Percentiles rank a stretch among this genome's conserved stretches.
phyloP scores from a whole-genome alignment of 441 rosid genomes.

The Adansonia grandidieri region DNA sequence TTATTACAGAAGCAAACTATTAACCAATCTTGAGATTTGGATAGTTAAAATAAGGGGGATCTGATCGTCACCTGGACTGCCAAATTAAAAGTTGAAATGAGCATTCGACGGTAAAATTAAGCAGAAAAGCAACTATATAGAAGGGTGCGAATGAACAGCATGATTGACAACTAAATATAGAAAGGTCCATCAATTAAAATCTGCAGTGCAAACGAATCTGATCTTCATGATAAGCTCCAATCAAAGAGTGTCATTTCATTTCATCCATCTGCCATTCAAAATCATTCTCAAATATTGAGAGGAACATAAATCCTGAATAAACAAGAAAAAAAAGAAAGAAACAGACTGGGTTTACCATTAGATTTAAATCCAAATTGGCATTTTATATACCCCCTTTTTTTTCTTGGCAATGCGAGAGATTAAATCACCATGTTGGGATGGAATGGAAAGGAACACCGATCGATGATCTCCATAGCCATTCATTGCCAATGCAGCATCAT shows the following conservation, averaged over 20 bases:
- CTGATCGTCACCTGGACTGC: neutral
- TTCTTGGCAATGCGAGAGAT: neutral
- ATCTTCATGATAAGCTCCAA: neutral
- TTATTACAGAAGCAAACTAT: neutral
- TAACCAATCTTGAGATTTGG: neutral
- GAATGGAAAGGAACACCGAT: neutral
- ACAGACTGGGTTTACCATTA: neutral
- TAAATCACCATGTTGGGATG: neutral
- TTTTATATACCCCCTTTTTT: neutral
- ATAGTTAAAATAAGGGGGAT: neutral
- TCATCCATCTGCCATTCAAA: conserved; percentile 5
- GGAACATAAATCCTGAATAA: neutral
- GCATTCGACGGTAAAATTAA: neutral
- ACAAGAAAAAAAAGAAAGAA: neutral
- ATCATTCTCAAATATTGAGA: neutral
- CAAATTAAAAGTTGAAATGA: neutral
- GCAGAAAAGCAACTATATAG: neutral
- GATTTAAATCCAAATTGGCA: neutral
- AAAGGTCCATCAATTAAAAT: conserved; percentile 2
- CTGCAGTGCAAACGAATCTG: neutral
- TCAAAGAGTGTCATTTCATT: neutral
- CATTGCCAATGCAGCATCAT: conserved; percentile 35
- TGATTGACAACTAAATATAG: conserved; percentile 13
- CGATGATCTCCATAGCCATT: conserved; percentile 18
- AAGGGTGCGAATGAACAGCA: neutral